These are phyloP conservation scores for Dactylellina drechsleri DNA, from an alignment of 2,329 filamentous ascomycete genomes.

Conservation along the genomic window DNA sequence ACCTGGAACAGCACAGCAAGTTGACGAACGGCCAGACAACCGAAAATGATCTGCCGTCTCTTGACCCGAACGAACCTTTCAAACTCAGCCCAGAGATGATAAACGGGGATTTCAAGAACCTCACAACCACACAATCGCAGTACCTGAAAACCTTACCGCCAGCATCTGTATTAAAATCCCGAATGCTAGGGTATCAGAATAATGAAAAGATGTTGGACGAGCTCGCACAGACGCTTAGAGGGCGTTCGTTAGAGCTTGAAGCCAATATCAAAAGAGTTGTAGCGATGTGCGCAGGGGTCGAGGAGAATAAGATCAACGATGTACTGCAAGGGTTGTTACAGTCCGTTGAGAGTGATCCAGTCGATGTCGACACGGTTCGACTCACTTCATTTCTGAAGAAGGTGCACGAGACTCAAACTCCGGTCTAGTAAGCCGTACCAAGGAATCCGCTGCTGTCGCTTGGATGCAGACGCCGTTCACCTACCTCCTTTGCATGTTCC, in stretches of 20 bases:
- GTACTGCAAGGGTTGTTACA: conserved; percentile 81
- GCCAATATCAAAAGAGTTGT: conserved; percentile 89
- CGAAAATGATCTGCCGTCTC: conserved; percentile 14
- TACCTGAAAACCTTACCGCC: conserved; percentile 69
- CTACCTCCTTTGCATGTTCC: not conserved
- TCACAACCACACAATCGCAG: conserved; percentile 62
- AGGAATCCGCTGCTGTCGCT: conserved; percentile 9
- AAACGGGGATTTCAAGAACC: conserved; percentile 65
- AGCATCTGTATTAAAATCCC: conserved; percentile 71
- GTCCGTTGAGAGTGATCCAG: conserved; percentile 87
- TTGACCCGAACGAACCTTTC: conserved; percentile 50
- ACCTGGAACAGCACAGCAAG: conserved; percentile 61
- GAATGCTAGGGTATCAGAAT: conserved; percentile 74
- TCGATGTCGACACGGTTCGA: conserved; percentile 77
- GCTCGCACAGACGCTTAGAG: conserved; percentile 76
- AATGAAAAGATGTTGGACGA: conserved; percentile 75
- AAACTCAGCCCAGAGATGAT: conserved; percentile 58
- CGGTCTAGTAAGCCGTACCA: conserved; percentile 31
- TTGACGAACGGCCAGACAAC: conserved; percentile 54
- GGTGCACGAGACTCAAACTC: conserved; percentile 70
- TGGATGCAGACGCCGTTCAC: conserved; percentile 24
- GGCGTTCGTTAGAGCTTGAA: conserved; percentile 83
- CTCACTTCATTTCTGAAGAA: conserved; percentile 82
- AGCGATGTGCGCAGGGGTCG: conserved; percentile 82
- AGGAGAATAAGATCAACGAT: conserved; percentile 80